These are phyloP conservation scores for Beverwykella pulmonaria DNA, from an alignment of 495 filamentous ascomycete species.

Conservation along the genomic window DNA sequence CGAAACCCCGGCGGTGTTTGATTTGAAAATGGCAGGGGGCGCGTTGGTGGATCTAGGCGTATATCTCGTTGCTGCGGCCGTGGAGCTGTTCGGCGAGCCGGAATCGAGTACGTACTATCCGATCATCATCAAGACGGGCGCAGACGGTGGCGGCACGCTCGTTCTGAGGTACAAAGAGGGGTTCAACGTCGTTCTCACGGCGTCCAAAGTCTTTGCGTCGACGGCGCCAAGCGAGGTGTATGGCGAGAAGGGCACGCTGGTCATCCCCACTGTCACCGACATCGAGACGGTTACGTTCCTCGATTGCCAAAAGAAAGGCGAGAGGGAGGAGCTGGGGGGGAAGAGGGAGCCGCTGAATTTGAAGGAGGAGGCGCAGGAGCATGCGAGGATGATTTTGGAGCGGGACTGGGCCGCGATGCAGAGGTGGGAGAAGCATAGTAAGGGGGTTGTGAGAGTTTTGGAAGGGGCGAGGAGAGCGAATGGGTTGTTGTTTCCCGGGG, in stretches of 20 bases:
- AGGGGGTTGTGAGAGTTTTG: slow-evolving; percentile 42
- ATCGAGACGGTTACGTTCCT: slow-evolving; percentile 41
- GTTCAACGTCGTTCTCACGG: slow-evolving; percentile 42
- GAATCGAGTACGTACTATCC: slow-evolving; percentile 49
- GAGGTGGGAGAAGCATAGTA: slow-evolving; percentile 41
- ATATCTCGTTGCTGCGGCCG: slow-evolving; percentile 81
- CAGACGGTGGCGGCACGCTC: slow-evolving; percentile 43
- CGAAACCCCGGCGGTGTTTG: slow-evolving; percentile 84
- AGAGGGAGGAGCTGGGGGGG: slow-evolving; percentile 37
- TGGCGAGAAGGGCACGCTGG: slow-evolving; percentile 45
- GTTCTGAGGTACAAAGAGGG: slow-evolving; percentile 42
- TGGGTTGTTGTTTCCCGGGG: slow-evolving; percentile 42
- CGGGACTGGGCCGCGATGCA: slow-evolving; percentile 38
- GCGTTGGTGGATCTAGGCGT: slow-evolving; percentile 81
- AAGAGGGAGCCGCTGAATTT: slow-evolving; percentile 44
- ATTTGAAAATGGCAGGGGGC: slow-evolving; percentile 76
- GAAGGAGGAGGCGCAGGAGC: slow-evolving; percentile 46
- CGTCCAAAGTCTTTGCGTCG: slow-evolving; percentile 41
- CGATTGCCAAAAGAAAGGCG: slow-evolving; percentile 37
- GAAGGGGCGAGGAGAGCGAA: slow-evolving; percentile 42
- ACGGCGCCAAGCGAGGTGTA: slow-evolving; percentile 42
- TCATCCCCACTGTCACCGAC: slow-evolving; percentile 44
- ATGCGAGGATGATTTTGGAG: slow-evolving; percentile 45
- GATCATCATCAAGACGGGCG: slow-evolving; percentile 41
- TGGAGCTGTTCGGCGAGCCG: slow-evolving; percentile 77